Evolutionary conservation across 129 eudicot species (phyloP).

Genomic region (Calendula officinalis): DNA sequence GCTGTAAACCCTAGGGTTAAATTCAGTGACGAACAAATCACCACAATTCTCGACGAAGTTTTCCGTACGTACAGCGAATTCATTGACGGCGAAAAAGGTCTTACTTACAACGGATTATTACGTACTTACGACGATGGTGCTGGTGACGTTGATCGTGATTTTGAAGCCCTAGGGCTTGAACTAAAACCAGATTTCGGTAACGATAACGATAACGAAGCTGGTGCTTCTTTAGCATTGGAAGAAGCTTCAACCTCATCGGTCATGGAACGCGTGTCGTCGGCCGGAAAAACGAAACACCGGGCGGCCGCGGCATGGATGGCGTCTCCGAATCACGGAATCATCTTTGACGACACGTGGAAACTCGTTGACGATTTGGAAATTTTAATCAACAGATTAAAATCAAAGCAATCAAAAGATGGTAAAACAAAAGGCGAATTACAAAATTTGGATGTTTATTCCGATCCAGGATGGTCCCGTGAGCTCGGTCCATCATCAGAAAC

Average conservation of each 20-base stretch:
- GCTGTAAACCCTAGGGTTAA: constrained; percentile 98
- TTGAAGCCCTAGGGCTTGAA: constrained; percentile 76
- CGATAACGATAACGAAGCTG: constrained; percentile 32
- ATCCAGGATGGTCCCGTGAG: constrained; percentile 96
- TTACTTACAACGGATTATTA: constrained; percentile 73
- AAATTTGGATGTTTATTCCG: constrained; percentile 71
- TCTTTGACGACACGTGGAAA: constrained; percentile 94
- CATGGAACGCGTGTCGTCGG: constrained; percentile 44
- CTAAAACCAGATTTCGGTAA: constrained; percentile 22
- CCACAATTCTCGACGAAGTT: constrained; percentile 89
- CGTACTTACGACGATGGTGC: constrained; percentile 98
- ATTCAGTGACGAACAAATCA: constrained; percentile 85
- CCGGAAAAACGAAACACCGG: constrained; percentile 47
- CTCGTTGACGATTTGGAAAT: constrained; percentile 85
- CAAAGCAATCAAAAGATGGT: constrained; percentile 66
- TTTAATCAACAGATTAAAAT: constrained; percentile 59
- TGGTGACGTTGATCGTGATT: constrained; percentile 97
- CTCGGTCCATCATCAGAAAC: constrained; percentile 70
- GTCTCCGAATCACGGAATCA: constrained; percentile 81
- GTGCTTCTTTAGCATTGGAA: constrained; percentile 36
- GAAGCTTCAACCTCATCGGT: constrained; percentile 73
- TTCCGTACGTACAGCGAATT: constrained; percentile 82
- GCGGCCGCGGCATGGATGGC: constrained; percentile 95
- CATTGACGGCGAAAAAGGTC: constrained; percentile 76
- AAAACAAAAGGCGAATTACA: constrained; percentile 41